Evolutionary conservation across 2,329 filamentous ascomycete genomes (phyloP), one percentile per base, ranked within the genome.

Genomic region (Colletotrichum acutatum): DNA sequence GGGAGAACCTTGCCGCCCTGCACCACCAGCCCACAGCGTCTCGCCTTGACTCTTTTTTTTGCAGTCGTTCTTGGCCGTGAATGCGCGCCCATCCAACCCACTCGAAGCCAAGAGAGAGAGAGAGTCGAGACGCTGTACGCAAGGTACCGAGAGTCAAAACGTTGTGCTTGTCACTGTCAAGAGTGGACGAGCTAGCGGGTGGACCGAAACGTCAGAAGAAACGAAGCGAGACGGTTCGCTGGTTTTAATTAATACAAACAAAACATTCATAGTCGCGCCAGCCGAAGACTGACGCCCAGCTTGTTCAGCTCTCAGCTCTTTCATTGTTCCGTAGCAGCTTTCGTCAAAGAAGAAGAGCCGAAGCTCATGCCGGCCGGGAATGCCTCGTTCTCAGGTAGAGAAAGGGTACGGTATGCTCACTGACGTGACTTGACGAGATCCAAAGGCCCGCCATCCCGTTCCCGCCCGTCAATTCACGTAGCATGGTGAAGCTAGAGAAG

Each of bases 1-100:
- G 60, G 24, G 19, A 9, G 19, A 7, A 19, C 37, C 16, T 42
- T 42, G 37, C 37, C 37, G 37, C 37, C 37, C 16, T 42, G 37
- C 37, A 42, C 37, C 14, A 42, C 37, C 16, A 42, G 22, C 60
- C 59, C 60, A 66, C 26, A 70, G 54, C 60, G 70, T 72, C 70
- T 65, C 54, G 60, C 60, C 70, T 61, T 60, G 54, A 68, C 69
- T 24, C 28, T 65, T 4, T 30, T 49, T 7, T n/a, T 7, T n/a
- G n/a, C 11, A 34, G 14, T 42, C 32, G 53, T 22, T 9, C 52
- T 46, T 46, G 62, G 52, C 62, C 3, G 24, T 30, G 24, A 34
- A 42, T 12, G 22, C 2, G 42, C 24, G 42, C 14, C 12, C 19
- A 54, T 30, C 26, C 42, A 32, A 26, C 54, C 54, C 53, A 66